Evolutionary conservation across 1,284 basidiomycete genomes (phyloP), one percentile per base, ranked within the genome.

Genomic region (Pseudozyma sp.): DNA sequence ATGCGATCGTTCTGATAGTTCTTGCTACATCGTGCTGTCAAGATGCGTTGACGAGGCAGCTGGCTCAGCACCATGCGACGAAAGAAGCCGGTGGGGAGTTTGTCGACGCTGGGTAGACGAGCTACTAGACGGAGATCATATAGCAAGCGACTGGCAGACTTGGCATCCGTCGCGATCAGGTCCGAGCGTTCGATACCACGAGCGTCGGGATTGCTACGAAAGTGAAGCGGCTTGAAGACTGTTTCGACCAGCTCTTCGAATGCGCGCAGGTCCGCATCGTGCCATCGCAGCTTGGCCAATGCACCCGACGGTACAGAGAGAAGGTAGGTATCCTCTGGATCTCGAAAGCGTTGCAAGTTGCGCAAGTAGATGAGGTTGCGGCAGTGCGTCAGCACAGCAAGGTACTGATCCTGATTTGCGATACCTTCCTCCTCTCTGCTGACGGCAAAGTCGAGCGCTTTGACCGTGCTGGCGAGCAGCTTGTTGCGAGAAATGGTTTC

Each of bases 201-300:
- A 1, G 65, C 60, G 45, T 61, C 70, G 2, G 47, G 58, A 19
- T 65, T 53, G 47, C n/a, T 35, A 51, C 58, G 61, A 21, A 68
- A 73, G 52, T 73, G 65, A 10, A 73, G 43, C n/a, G 70, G 70
- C 39, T 73, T 68, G 65, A 65, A 65, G 19, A 73, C 70, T 6
- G 58, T 52, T 25, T 68, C 65, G 52, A 69, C 51, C n/a, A 68
- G 61, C 55, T 73, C 70, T 39, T 73, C 65, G 31, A 69, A 73
- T 1, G 61, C 65, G 3, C 65, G 65, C 19, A 73, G 25, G 34
- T 73, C 65, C 18, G 70, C 40, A 16, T 73, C 70, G 53, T 69
- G 61, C 70, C 70, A 73, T 19, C 53, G 49, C 7, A 73, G 54
- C 36, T 43, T 53, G 6, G 70, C 42, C 43, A 69, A 35, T 4